A percentile compares a stretch with the other conserved stretches of the same genome.
Conservation (phyloP, 441 rosid species). For the Biscutella laevigata region DNA sequence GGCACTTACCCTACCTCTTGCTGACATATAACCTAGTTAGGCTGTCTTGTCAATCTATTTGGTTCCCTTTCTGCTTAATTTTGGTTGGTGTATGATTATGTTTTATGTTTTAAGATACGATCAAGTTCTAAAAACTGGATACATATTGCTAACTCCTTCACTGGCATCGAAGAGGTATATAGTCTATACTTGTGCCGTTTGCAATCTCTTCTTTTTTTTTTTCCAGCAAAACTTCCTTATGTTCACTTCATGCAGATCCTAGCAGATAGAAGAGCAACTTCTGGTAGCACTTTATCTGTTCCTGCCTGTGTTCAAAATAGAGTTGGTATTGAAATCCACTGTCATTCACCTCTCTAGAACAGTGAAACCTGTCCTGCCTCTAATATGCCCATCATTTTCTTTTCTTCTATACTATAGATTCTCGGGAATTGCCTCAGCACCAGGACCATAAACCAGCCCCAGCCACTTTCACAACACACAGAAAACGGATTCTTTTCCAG, state of each 20-base stretch:
- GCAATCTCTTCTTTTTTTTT: neutral
- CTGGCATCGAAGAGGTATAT: neutral
- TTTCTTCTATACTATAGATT: slow-evolving; percentile 28
- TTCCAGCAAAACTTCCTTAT: neutral
- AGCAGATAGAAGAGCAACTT: slow-evolving; percentile 35
- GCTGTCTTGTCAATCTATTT: slow-evolving; percentile 3
- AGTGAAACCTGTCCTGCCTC: neutral
- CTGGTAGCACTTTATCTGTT: slow-evolving; percentile 30
- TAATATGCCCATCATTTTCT: neutral
- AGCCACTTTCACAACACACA: slow-evolving; percentile 11
- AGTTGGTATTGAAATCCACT: slow-evolving; percentile 30
- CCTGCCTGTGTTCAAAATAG: slow-evolving; percentile 37
- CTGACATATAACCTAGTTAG: neutral
- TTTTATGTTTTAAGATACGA: neutral
- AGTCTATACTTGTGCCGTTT: slow-evolving; percentile 1
- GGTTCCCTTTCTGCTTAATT: neutral
- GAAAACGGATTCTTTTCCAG: slow-evolving; percentile 49
- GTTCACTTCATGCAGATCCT: slow-evolving; percentile 36
- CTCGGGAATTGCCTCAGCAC: slow-evolving; percentile 27
- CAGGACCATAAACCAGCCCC: slow-evolving; percentile 35
- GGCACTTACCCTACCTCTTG: neutral
- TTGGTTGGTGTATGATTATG: neutral
- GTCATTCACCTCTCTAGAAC: neutral
- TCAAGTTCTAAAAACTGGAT: neutral
- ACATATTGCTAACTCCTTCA: neutral